These are phyloP conservation scores for Megacollybia marginata DNA, from an alignment of 768 basidiomycete species.

Conservation along the genomic window DNA sequence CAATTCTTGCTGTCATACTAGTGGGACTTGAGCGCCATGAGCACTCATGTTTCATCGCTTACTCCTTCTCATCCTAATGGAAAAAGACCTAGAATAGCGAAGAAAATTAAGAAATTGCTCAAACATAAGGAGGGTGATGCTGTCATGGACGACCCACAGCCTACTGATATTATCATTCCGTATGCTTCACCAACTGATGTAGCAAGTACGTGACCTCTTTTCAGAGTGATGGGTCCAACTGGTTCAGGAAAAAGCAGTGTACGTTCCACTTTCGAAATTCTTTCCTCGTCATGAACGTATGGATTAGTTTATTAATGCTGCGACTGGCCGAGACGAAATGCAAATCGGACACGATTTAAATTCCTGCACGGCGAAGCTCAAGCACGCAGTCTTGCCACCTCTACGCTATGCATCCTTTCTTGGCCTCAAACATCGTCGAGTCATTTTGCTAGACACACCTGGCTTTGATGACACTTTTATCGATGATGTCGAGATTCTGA, in stretches of 20 bases:
- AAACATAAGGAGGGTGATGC: neutral
- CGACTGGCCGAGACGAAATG: slow-evolving; percentile 12
- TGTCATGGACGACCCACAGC: neutral
- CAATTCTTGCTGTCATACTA: too few relatives aligned
- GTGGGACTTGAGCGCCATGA: too few relatives aligned
- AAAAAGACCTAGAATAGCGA: too few relatives aligned
- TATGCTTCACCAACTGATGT: neutral
- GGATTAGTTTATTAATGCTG: slow-evolving; percentile 23
- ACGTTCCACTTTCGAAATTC: neutral
- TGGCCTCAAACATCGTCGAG: neutral
- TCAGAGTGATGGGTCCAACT: neutral
- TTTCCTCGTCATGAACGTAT: neutral
- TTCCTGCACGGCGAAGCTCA: slow-evolving; percentile 25
- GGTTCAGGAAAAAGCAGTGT: neutral
- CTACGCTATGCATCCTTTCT: neutral
- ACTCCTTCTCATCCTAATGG: too few relatives aligned
- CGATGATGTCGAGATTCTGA: slow-evolving; percentile 20
- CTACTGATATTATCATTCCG: neutral
- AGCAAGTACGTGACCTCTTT: neutral
- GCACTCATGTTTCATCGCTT: too few relatives aligned
- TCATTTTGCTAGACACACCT: slow-evolving; percentile 2
- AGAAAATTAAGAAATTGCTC: too few relatives aligned
- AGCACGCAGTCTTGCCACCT: slow-evolving; percentile 1
- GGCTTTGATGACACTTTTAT: slow-evolving; percentile 3
- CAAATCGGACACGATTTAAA: slow-evolving; percentile 20